These are phyloP conservation scores for Malania oleifera DNA, from an alignment of 164 flowering plant genomes.

Conservation along the genomic window DNA sequence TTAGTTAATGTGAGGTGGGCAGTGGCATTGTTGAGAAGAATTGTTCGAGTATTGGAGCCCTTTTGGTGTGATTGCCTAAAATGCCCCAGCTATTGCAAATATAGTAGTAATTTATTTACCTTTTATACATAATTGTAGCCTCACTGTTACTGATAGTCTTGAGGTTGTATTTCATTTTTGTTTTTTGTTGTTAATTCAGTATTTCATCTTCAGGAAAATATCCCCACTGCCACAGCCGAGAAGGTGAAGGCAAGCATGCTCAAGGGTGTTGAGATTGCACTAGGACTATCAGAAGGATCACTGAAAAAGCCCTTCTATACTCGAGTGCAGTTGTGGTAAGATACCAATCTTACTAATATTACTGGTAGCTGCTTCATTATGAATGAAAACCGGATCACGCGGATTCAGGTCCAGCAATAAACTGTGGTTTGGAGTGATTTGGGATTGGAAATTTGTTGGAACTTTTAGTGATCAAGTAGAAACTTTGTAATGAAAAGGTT, in stretches of 20 bases:
- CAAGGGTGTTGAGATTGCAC: conserved; percentile 71
- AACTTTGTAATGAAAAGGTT: too few species aligned
- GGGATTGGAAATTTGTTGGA: too few species aligned
- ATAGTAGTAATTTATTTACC: not conserved
- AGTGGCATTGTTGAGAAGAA: too few species aligned
- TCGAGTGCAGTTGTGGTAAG: conserved; percentile 77
- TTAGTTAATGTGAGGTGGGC: not conserved
- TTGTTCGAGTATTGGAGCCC: too few species aligned
- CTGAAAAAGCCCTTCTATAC: conserved; percentile 66
- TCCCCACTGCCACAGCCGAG: conserved; percentile 75
- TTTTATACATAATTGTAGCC: not conserved
- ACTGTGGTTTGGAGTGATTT: too few species aligned
- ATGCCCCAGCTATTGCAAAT: not conserved
- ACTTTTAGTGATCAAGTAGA: too few species aligned
- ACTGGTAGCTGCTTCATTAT: not conserved
- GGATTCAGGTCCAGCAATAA: too few species aligned
- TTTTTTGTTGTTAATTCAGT: not conserved
- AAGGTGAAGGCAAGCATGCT: conserved; percentile 80
- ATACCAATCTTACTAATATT: not conserved
- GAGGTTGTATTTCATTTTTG: not conserved
- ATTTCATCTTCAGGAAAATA: conserved; percentile 57
- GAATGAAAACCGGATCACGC: not conserved
- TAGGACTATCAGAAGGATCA: conserved; percentile 66
- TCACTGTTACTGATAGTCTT: too few species aligned
- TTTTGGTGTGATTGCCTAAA: too few species aligned